Evolutionary conservation across 1,139 yeast genomes (phyloP), one percentile per base, ranked within the genome.

Genomic region (Taiozyma sp.): DNA sequence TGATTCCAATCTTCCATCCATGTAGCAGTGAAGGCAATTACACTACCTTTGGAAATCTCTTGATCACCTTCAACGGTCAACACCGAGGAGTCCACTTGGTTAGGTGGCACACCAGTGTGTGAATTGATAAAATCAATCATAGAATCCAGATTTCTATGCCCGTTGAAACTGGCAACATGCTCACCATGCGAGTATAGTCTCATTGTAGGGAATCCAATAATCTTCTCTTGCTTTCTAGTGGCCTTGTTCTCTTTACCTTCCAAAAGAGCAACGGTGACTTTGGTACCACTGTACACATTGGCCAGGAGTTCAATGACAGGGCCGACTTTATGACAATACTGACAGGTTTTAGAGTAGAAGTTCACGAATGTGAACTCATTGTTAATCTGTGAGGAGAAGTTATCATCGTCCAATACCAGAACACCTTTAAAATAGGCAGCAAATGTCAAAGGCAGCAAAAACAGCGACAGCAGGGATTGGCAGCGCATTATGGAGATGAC

Each of bases 161-260:
- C 52, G 9, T 48, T 48, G 10, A 48, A 53, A 4, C 59, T 54
- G 0, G 51, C 60, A 14, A 60, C 45, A 43, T 55, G 61, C 0
- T 56, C 45, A 2, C 64, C 64, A 47, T 60, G 62, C 14, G 55
- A 50, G 44, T 58, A 61, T 10, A 61, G 45, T 50, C 63, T 60
- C 32, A 61, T 13, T 5, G 60, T 56, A 16, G 64, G 64, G 51
- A 55, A 61, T n/a, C 64, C 64, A 16, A 49, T 29, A 24, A 61
- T 55, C 11, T 47, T 45, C 19, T 58, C 55, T 24, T 54, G 45
- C 42, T 43, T 53, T 43, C 62, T 51, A 3, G 55, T 43, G 26
- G 59, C 49, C 43, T 52, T 54, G 43, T 61, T 61, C 9, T 44
- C 34, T 35, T 52, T 53, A 2, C 53, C 62, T 9, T 60, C 62